Evolutionary conservation across 352 stramenopile genomes (phyloP).

Genomic region (Pythium plurisporium): DNA sequence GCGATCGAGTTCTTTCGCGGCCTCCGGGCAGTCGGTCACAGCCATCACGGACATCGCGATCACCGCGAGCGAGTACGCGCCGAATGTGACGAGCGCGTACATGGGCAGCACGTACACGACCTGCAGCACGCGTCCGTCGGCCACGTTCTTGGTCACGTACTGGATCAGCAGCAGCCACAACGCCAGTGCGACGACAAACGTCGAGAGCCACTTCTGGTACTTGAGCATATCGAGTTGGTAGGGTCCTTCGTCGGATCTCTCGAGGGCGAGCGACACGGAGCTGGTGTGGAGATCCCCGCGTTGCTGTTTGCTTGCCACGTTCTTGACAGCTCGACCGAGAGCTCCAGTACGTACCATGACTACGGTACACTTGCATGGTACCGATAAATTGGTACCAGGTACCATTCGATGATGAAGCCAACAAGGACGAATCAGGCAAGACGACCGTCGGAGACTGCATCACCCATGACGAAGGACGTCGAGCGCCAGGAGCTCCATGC

Average conservation of each 20-base stretch:
- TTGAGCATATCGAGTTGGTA: constrained; percentile 45
- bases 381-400: background rate
- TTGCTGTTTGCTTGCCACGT: constrained; percentile 15
- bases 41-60: constrained; percentile 70
- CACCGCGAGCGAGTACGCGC: constrained; percentile 61
- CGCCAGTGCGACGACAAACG: constrained; percentile 39
- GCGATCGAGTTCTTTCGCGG: constrained; percentile 60
- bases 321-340: constrained; percentile 8
- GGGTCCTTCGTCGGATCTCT: background rate
- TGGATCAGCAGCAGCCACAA: constrained; percentile 52
- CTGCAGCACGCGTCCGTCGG: constrained; percentile 39
- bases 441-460: constrained; percentile 10
- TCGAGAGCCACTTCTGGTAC: constrained; percentile 70
- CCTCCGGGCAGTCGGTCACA: constrained; percentile 62
- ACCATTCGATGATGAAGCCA: background rate
- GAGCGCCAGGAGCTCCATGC: constrained; percentile 54
- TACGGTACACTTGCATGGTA: background rate
- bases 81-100: constrained; percentile 67
- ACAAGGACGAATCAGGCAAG: constrained; percentile 12
- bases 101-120: constrained; percentile 56
- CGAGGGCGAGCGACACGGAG: too few species aligned
- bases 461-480: constrained; percentile 50
- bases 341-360: constrained; percentile 13
- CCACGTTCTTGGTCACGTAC: constrained; percentile 28
- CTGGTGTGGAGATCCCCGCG: background rate